Base-by-base conservation (phyloP, 768 basidiomycete genomes). In the Amanita rubescens region DNA sequence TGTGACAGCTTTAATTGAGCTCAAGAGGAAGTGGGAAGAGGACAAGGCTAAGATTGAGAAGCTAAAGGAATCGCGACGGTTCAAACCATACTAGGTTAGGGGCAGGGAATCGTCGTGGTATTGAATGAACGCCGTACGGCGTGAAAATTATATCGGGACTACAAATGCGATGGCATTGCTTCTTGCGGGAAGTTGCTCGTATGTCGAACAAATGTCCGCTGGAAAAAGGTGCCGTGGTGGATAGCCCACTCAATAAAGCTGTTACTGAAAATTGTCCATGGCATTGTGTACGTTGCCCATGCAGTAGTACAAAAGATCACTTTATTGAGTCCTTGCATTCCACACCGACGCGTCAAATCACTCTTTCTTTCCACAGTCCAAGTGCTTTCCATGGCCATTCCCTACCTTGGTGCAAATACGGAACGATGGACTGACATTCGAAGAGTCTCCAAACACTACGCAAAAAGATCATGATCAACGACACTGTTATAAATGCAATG, bases 11-110 rank as follows among this genome's bases (percentile, higher is more conserved):
- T 74, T 77, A 73, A 82, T 74, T 81, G 87, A 66, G 75, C 79
- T 75, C 77, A 88, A 88, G 64, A 77, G 75, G 60, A 85, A 81
- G 62, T 95, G 93, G 78, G 90, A 94, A 62, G 81, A 82, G 60
- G 93, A 95, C 77, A 92, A 90, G 71, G 82, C 80, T 7, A 89
- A 85, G 64, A 82, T 92, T 34, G 86, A 86, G 63, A 82, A 85
- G 60, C 73, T 90, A 59, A 91, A 88, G 67, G 80, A 82, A 42
- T 82, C 85, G 20, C 79, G 84, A 60, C 78, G 82, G 49, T 95
- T 93, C 79, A 94, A 82, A 63, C 93, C 93, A 12, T 96, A 96
- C 67, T 95, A 4, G n/a, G n/a, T 30, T 30, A 30, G 8, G 27
- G 8, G 8, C 27, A 8, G 27, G 27, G 27, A 30, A 30, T 30